Base-by-base conservation (phyloP, 2,329 filamentous ascomycete genomes). In the Talaromyces piceae region DNA sequence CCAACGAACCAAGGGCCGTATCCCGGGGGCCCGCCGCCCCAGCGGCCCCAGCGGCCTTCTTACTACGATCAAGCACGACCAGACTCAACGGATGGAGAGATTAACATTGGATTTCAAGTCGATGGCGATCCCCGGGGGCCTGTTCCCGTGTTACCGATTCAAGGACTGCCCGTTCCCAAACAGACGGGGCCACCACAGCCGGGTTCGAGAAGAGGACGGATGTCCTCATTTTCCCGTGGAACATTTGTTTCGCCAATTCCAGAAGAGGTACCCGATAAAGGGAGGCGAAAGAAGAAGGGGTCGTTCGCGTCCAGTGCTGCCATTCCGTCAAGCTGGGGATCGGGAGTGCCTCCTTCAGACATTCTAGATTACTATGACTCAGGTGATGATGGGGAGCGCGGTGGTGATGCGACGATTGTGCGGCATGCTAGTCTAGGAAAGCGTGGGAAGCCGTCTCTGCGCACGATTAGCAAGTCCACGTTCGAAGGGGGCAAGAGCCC, bases 201-300 rank as follows among this genome's bases (percentile, higher is more conserved):
- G 13, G 56, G 49, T 39, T 56, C 62, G 22, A 62, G 67, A 33
- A 63, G 67, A 45, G 66, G 63, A n/a, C 59, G 57, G 28, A 62
- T 63, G 51, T 59, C 62, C 54, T 84, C 86, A 59, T 86, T 71
- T 53, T 65, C 67, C 26, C 67, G 84, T 2, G 47, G 43, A 8
- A 86, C 84, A 0, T 84, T 77, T 54, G 84, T 90, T 23, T 86
- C 86, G 0, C 86, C 87, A 0, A 90, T 91, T 49, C 84, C 83
- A 0, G 87, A 90, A 65, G 86, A 90, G 6, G 46, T 62, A 80
- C 77, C 56, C 76, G 79, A 0, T 73, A 70, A 46, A 59, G 67
- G 22, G 61, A 77, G 22, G 11, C n/a, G 22, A 5, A 47, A 50
- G 81, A 82, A 25, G 61, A 63, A 0, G 78, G 81, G 61, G 25